phyloP scores from a whole-genome alignment of 73 alveolate species.

The Paramecium caudatum region DNA sequence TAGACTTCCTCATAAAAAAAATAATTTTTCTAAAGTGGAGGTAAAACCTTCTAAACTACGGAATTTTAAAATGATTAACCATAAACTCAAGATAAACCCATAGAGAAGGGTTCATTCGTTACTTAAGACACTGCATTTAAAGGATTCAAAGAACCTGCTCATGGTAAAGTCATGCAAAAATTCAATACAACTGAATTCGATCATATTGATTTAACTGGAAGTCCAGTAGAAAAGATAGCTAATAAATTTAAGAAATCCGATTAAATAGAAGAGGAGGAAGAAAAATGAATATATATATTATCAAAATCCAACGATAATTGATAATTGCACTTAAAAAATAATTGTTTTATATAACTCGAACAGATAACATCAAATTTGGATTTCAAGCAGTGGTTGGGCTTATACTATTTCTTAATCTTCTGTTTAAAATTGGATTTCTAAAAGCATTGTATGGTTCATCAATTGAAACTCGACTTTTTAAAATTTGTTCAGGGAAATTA shows the following conservation, averaged over 20 bases:
- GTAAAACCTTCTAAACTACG: slow-evolving; percentile 26
- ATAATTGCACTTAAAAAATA: not conserved
- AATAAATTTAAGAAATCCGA: slow-evolving; percentile 25
- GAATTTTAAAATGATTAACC: slow-evolving; percentile 16
- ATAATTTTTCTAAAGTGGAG: not conserved
- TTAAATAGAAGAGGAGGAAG: slow-evolving; percentile 53
- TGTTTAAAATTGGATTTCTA: slow-evolving; percentile 18
- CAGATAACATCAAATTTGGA: not conserved
- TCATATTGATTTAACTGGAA: slow-evolving; percentile 11
- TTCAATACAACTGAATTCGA: slow-evolving; percentile 66
- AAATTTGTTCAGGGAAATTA: not conserved
- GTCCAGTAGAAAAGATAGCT: slow-evolving; percentile 18
- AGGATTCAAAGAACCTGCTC: slow-evolving; percentile 2
- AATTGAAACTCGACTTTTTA: not conserved
- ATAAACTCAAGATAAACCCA: not conserved
- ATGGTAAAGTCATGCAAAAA: slow-evolving; percentile 28
- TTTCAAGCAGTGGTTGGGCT: not conserved
- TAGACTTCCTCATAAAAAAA: slow-evolving; percentile 32
- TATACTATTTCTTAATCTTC: not conserved
- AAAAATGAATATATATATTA: too few species aligned
- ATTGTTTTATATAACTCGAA: not conserved
- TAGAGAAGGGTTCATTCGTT: slow-evolving; percentile 24
- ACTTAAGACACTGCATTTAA: slow-evolving; percentile 54
- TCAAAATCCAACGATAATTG: too few species aligned
- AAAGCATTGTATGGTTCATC: slow-evolving; percentile 12